Conservation (phyloP, 2,329 filamentous ascomycete species). For the Byssothecium circinans region DNA sequence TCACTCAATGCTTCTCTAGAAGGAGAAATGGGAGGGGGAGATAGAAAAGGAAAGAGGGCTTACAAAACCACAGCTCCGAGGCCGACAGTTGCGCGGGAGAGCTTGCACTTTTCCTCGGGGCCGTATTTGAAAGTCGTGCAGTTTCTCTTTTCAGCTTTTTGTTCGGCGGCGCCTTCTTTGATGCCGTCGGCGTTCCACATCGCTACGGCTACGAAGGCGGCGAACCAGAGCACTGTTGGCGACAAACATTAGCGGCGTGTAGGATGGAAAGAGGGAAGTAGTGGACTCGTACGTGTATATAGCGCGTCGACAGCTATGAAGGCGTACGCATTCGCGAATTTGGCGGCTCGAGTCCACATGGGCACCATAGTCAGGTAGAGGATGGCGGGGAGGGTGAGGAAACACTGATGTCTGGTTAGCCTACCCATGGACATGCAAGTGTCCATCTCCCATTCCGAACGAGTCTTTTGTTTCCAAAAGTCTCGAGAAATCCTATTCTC, state of each 20-base stretch:
- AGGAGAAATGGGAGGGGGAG: too few species aligned
- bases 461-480: too few species aligned
- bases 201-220: conserved; percentile 59
- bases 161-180: conserved; percentile 49
- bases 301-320: conserved; percentile 59
- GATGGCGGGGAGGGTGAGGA: conserved; percentile 59
- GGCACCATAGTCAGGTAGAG: conserved; percentile 63
- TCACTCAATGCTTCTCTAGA: too few species aligned
- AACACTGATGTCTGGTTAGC: conserved; percentile 52
- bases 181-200: conserved; percentile 60
- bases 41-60: conserved; percentile 20
- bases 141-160: conserved; percentile 46
- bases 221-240: conserved; percentile 58
- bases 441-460: neutral
- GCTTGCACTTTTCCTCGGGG: conserved; percentile 56
- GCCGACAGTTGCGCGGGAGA: conserved; percentile 59
- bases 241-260: neutral
- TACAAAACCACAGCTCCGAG: conserved; percentile 62
- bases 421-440: too few species aligned
- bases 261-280: too few species aligned
- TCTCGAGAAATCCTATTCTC: too few species aligned
- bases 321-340: conserved; percentile 63
- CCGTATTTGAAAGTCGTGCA: conserved; percentile 61
- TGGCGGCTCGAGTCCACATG: conserved; percentile 60
- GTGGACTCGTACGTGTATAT: conserved; percentile 47